phyloP scores from a whole-genome alignment of 441 rosid genomes.

The Arabidopsis hybrid region DNA sequence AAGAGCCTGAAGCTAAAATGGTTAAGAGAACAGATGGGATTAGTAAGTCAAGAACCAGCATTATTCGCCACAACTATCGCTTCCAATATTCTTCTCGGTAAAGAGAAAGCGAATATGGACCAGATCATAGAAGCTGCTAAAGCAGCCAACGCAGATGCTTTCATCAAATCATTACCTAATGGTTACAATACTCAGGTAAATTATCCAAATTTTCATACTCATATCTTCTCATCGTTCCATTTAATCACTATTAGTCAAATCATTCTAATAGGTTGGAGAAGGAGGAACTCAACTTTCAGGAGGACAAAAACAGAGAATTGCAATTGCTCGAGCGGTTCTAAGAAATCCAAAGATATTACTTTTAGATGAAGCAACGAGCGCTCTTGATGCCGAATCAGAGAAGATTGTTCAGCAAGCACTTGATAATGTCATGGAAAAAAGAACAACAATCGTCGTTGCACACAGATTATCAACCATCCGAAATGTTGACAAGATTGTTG shows the following conservation, averaged over 20 bases:
- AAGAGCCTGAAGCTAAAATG: slow-evolving; percentile 62
- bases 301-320: slow-evolving; percentile 86
- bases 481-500: slow-evolving; percentile 71
- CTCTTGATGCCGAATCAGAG: slow-evolving; percentile 88
- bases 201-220: not conserved
- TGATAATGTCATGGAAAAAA: slow-evolving; percentile 61
- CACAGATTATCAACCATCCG: slow-evolving; percentile 76
- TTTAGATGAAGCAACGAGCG: slow-evolving; percentile 90
- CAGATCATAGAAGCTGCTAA: slow-evolving; percentile 68
- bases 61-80: slow-evolving; percentile 76
- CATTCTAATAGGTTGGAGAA: slow-evolving; percentile 68
- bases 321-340: slow-evolving; percentile 82
- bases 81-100: slow-evolving; percentile 69
- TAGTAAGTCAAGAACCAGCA: slow-evolving; percentile 89
- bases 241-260: too few relatives aligned
- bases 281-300: slow-evolving; percentile 95
- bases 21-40: slow-evolving; percentile 86
- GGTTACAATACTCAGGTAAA: slow-evolving; percentile 76
- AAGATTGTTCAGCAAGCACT: slow-evolving; percentile 75
- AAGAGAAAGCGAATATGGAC: slow-evolving; percentile 60
- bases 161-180: slow-evolving; percentile 63
- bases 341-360: slow-evolving; percentile 80
- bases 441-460: slow-evolving; percentile 78
- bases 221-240: too few relatives aligned
- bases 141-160: slow-evolving; percentile 84